Percentiles rank a stretch among this genome's conserved stretches.
phyloP scores from a whole-genome alignment of 768 basidiomycete species.

The Scleroderma citrinum region DNA sequence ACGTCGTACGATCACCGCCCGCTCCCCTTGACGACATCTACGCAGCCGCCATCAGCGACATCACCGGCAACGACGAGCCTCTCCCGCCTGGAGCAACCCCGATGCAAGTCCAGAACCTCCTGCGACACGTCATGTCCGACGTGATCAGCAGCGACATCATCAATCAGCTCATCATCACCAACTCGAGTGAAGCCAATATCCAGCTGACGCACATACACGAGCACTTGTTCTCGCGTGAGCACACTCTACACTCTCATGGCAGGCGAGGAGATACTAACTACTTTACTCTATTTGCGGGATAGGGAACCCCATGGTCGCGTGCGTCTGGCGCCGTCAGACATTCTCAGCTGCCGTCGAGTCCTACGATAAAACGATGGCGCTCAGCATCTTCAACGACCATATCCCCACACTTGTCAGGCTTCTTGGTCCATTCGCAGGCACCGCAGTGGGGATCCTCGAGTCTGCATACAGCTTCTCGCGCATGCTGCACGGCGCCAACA shows the following conservation, averaged over 20 bases:
- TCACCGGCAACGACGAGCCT: constrained; percentile 46
- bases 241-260: no score
- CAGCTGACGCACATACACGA: constrained; percentile 86
- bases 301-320: constrained; percentile 87
- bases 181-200: constrained; percentile 76
- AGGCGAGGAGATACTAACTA: no score
- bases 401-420: constrained; percentile 58
- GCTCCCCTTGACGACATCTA: constrained; percentile 47
- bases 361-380: constrained; percentile 65
- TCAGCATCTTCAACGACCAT: constrained; percentile 63
- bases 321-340: constrained; percentile 86
- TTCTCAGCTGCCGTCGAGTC: constrained; percentile 81
- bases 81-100: constrained; percentile 42
- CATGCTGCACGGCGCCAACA: constrained; percentile 73
- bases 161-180: constrained; percentile 83
- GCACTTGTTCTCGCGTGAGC: constrained; percentile 77
- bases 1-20: constrained; percentile 56
- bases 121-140: constrained; percentile 78
- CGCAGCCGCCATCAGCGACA: constrained; percentile 53
- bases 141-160: constrained; percentile 69
- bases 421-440: constrained; percentile 38
- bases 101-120: constrained; percentile 72
- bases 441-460: constrained; percentile 56
- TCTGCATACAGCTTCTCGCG: constrained; percentile 76
- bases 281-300: neutral